phyloP scores from a whole-genome alignment of 208 protist genomes.

The Acanthamoeba triangularis region DNA sequence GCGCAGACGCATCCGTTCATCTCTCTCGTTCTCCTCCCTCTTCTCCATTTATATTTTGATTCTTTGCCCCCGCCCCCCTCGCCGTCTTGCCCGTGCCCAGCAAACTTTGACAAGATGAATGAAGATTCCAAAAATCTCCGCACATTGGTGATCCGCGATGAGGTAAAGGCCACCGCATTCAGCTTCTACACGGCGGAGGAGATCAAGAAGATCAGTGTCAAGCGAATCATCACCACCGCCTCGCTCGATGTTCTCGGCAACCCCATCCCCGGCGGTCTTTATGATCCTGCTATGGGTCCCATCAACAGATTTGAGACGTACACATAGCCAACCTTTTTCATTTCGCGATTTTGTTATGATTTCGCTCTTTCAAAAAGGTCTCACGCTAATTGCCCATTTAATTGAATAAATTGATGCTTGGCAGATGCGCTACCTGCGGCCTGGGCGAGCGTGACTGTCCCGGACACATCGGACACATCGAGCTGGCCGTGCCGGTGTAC shows the following conservation, averaged over 20 bases:
- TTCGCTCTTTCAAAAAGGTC: background rate
- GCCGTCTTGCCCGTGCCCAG: background rate
- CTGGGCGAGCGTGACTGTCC: slow-evolving; percentile 91
- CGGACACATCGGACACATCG: slow-evolving; percentile 96
- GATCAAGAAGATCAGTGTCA: slow-evolving; percentile 88
- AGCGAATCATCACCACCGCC: slow-evolving; percentile 88
- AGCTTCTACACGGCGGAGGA: slow-evolving; percentile 90
- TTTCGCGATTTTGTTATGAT: background rate
- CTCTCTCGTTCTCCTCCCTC: slow-evolving; percentile 43
- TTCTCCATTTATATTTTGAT: background rate
- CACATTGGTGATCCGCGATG: slow-evolving; percentile 72
- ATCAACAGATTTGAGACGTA: slow-evolving; percentile 84
- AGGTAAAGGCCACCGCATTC: slow-evolving; percentile 88
- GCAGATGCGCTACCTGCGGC: slow-evolving; percentile 93
- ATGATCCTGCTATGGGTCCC: slow-evolving; percentile 93
- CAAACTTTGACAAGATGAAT: slow-evolving; percentile 35
- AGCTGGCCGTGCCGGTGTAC: slow-evolving; percentile 93
- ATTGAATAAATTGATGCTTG: too few species aligned
- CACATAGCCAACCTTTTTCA: slow-evolving; percentile 46
- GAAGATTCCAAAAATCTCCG: slow-evolving; percentile 40
- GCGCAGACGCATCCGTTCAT: background rate
- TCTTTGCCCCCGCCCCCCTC: background rate
- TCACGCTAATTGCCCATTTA: too few species aligned
- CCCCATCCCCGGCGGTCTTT: slow-evolving; percentile 91
- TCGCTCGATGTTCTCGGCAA: slow-evolving; percentile 89